Conservation (phyloP, 257 asterid species). For the Oldenlandia corymbosa region DNA sequence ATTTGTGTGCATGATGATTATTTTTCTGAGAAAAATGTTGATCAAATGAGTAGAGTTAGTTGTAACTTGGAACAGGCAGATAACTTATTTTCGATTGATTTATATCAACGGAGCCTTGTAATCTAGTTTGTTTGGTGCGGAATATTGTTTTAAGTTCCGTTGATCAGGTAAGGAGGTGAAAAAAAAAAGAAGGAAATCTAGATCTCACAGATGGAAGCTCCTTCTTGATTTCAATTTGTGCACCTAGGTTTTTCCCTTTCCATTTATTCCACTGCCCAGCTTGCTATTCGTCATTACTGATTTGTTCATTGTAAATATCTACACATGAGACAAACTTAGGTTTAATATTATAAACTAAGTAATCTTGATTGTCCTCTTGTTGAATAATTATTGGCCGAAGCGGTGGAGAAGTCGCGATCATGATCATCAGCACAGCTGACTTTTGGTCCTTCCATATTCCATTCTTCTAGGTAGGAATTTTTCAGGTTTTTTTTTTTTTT, state of each 20-base stretch:
- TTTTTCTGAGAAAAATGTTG: background rate
- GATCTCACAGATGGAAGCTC: background rate
- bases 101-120: background rate
- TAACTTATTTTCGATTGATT: too few relatives aligned
- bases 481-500: background rate
- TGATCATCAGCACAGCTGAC: background rate
- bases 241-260: background rate
- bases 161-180: too few relatives aligned
- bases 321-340: background rate
- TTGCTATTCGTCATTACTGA: background rate
- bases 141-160: too few relatives aligned
- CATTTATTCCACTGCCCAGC: background rate
- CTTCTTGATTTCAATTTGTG: too few relatives aligned
- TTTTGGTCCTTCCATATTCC: background rate
- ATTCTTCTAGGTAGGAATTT: background rate
- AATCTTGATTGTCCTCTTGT: background rate
- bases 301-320: background rate
- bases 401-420: background rate
- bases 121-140: background rate
- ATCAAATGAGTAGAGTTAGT: background rate
- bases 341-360: background rate
- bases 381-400: background rate
- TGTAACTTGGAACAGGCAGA: background rate
- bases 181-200: background rate
- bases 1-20: too few relatives aligned